A percentile compares a stretch with the other conserved stretches of the same genome.
Conservation (phyloP, 2,329 filamentous ascomycete species). For the Penicillium sp. region DNA sequence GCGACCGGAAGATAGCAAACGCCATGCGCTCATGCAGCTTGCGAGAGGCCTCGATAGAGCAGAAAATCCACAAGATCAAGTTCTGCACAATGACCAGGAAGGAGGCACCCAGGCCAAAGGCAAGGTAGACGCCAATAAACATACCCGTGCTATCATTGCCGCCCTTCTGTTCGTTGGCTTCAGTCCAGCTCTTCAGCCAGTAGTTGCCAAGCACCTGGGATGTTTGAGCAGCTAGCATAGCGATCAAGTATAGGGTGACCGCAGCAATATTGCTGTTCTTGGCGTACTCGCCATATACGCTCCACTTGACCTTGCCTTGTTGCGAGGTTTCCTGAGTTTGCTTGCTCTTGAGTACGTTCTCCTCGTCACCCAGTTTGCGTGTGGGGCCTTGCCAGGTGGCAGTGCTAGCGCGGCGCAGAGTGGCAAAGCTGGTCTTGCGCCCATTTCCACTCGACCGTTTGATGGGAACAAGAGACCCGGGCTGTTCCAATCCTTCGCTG, state of each 20-base stretch:
- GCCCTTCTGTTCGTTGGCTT: constrained; percentile 67
- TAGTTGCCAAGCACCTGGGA: constrained; percentile 79
- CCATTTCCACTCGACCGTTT: constrained; percentile 60
- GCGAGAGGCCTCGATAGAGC: constrained; percentile 95
- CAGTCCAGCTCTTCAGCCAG: constrained; percentile 94
- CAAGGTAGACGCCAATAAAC: constrained; percentile 94
- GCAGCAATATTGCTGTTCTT: constrained; percentile 88
- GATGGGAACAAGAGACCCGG: constrained; percentile 76
- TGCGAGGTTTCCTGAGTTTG: constrained; percentile 86
- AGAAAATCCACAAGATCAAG: constrained; percentile 97
- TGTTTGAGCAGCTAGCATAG: constrained; percentile 77
- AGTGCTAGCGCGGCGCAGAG: constrained; percentile 84
- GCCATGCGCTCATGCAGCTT: constrained; percentile 98
- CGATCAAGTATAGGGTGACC: constrained; percentile 74
- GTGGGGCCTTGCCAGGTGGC: constrained; percentile 85
- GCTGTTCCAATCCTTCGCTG: constrained; percentile 65
- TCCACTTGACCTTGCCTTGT: constrained; percentile 98
- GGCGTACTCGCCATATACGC: constrained; percentile 90
- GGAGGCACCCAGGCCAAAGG: constrained; percentile 84
- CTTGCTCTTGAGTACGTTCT: constrained; percentile 69
- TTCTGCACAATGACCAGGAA: constrained; percentile 86
- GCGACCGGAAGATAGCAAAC: constrained; percentile 92
- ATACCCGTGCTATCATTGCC: constrained; percentile 76
- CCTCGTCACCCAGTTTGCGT: constrained; percentile 81
- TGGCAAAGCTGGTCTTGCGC: constrained; percentile 68